Base-by-base conservation (phyloP, 106 monocot genomes). In the Dioscorea dumetorum region DNA sequence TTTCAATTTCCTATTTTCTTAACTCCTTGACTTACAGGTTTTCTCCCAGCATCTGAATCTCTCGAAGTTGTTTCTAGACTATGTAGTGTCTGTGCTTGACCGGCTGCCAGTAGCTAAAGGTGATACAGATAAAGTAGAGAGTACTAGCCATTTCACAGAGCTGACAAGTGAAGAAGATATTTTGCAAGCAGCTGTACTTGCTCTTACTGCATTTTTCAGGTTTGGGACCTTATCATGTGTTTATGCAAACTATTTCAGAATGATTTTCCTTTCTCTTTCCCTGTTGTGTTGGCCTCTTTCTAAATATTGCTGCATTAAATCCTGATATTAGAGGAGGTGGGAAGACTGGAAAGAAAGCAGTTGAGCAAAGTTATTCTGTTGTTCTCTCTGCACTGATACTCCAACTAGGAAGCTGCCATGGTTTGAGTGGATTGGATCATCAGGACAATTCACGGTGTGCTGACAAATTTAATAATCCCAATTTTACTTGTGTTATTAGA, bases 31-130 rank as follows among this genome's bases (percentile, higher is more conserved):
- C 14, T 49, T 11, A 65, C 70, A 99, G 97, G 76, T 84, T 77
- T 99, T 99, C 72, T 92, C 97, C 33, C 92, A 92, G 80, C 91
- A 99, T 81, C 56, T 66, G 13, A 64, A 77, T 61, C 89, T 99
- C 66, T 91, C 97, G 31, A 66, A 72, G 70, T 70, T 81, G 22
- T 99, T 99, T 89, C 66, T 99, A 78, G 92, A 99, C 66, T 82
- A 99, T 81, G 73, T 90, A 16, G 41, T 92, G 56, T 84, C 86
- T 70, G 84, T 90, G 53, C 82, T 99, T 61, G 76, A 90, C 68
- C 71, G 70, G 49, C 74, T 72, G 24, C 68, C 67, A 68, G 54
- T 72, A 35, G 23, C 62, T 49, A 87, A 82, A 73, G 73, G 57
- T 67, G 78, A 83, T 67, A 13, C 54, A 24, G 95, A 88, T n/a